phyloP scores from a whole-genome alignment of 148 eudicot genomes.

The Limonium bicolor region DNA sequence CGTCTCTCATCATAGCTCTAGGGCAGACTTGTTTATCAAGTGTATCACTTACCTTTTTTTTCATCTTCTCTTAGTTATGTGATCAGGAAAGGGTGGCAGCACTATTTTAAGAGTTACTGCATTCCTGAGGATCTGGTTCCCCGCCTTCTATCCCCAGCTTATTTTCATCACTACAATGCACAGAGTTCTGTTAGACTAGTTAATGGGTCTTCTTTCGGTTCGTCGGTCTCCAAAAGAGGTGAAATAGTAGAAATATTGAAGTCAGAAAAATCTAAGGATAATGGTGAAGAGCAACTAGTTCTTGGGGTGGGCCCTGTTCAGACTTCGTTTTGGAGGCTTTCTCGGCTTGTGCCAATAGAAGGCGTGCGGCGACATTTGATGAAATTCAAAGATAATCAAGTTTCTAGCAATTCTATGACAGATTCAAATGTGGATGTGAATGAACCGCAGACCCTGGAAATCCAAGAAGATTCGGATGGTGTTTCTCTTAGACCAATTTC shows the following conservation, averaged over 20 bases:
- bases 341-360: conserved; percentile 84
- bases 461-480: conserved; percentile 84
- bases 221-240: conserved; percentile 15
- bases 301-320: conserved; percentile 90
- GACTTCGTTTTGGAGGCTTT: conserved; percentile 91
- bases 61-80: conserved; percentile 50
- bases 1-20: not conserved
- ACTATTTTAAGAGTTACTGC: conserved; percentile 85
- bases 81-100: conserved; percentile 89
- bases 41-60: not conserved
- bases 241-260: conserved; percentile 26
- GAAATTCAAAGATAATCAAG: conserved; percentile 34
- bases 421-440: conserved; percentile 28
- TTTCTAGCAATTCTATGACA: conserved; percentile 23
- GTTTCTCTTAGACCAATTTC: conserved; percentile 75
- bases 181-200: conserved; percentile 16
- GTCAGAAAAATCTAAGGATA: conserved; percentile 33
- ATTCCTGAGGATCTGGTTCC: conserved; percentile 97
- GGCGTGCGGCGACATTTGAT: conserved; percentile 49
- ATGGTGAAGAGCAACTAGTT: conserved; percentile 72
- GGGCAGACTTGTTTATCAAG: not conserved
- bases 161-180: conserved; percentile 91
- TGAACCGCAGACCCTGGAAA: conserved; percentile 71
- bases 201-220: conserved; percentile 19
- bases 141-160: conserved; percentile 89